A percentile compares a stretch with the other conserved stretches of the same genome.
These are phyloP conservation scores for Gonium pectorale DNA, from an alignment of 139 green algal species.

Conservation along the genomic window DNA sequence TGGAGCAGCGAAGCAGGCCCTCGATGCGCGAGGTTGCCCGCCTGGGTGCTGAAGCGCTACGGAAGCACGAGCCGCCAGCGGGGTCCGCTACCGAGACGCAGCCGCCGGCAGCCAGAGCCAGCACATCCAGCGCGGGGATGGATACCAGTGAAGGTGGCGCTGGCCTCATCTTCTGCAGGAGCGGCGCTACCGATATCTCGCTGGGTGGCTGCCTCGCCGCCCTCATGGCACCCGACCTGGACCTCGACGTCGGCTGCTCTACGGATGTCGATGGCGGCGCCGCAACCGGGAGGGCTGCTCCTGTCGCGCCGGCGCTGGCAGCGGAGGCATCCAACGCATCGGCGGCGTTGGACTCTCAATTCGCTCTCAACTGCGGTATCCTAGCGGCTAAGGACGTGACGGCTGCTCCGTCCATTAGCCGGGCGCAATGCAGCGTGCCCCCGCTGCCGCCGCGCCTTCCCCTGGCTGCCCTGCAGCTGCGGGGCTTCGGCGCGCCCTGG, in stretches of 20 bases:
- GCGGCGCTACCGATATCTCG: background rate
- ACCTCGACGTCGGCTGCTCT: too few species aligned
- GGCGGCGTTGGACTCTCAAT: too few species aligned
- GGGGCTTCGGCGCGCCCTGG: background rate
- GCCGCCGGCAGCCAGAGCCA: background rate
- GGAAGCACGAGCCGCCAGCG: background rate
- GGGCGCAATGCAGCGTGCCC: too few species aligned
- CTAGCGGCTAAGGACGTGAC: too few species aligned
- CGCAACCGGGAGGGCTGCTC: too few species aligned
- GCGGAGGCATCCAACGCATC: too few species aligned
- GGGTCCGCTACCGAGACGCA: background rate
- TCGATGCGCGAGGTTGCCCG: background rate
- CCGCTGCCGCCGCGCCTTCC: background rate
- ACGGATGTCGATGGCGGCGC: too few species aligned
- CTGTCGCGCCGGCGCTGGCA: too few species aligned
- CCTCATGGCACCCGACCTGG: background rate
- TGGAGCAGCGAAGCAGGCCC: constrained; percentile 29
- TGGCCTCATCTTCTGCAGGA: background rate
- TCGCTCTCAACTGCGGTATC: too few species aligned
- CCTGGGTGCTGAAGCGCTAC: background rate
- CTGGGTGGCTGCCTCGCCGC: background rate
- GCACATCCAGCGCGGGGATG: background rate
- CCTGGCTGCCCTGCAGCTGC: background rate
- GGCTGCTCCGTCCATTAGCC: too few species aligned
- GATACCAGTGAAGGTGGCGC: background rate